A percentile compares a stretch with the other conserved stretches of the same genome.
Conservation (phyloP, 108 stramenopile species). For the Stephanodiscus minutulus region DNA sequence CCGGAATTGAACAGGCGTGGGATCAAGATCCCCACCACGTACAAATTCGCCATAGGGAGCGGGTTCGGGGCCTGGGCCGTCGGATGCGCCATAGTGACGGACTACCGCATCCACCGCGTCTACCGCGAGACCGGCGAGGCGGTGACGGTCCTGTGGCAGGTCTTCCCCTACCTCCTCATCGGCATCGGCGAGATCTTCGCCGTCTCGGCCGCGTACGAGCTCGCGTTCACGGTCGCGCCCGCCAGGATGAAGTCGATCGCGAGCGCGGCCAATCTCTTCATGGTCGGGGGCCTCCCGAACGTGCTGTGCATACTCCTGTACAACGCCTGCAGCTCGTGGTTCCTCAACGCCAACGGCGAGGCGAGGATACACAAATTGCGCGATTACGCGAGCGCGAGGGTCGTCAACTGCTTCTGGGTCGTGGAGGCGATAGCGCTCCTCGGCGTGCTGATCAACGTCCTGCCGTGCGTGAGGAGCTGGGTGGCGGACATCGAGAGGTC, state of each 20-base stretch:
- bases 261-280: conserved; percentile 80
- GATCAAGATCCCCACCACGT: conserved; percentile 76
- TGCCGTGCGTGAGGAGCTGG: conserved; percentile 63
- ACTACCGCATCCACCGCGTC: conserved; percentile 65
- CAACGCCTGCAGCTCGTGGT: conserved; percentile 68
- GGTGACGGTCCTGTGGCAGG: conserved; percentile 81
- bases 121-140: conserved; percentile 58
- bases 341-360: conserved; percentile 57
- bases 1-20: conserved; percentile 61
- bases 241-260: conserved; percentile 76
- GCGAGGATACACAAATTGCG: conserved; percentile 61
- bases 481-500: conserved; percentile 66
- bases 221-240: conserved; percentile 81
- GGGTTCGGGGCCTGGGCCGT: conserved; percentile 69
- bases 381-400: conserved; percentile 69
- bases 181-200: conserved; percentile 88
- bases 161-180: conserved; percentile 76
- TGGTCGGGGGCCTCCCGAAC: conserved; percentile 84
- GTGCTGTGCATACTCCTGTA: conserved; percentile 74
- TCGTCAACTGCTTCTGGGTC: conserved; percentile 76
- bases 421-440: conserved; percentile 61
- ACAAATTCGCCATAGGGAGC: conserved; percentile 87
- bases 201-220: conserved; percentile 83
- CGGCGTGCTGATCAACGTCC: conserved; percentile 68
- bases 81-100: conserved; percentile 69